Evolutionary conservation across 805 yeast genomes (phyloP).

Genomic region (Pichia californica): DNA sequence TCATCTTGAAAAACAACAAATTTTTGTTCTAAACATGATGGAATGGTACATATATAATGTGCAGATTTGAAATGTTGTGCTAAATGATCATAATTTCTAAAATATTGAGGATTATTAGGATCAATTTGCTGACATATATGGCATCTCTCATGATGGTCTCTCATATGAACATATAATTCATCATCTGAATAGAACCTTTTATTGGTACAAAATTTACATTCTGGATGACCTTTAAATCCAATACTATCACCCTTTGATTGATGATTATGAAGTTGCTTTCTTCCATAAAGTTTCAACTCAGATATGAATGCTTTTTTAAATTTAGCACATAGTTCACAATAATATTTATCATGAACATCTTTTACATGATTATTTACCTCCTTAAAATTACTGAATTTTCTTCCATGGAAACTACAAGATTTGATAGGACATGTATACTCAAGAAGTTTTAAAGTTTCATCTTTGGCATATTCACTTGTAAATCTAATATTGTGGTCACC

Average conservation of each 20-base stretch:
- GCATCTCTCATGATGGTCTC: constrained; percentile 83
- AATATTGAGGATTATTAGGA: constrained; percentile 62
- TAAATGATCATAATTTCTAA: constrained; percentile 66
- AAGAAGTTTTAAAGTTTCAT: constrained; percentile 45
- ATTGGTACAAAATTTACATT: constrained; percentile 72
- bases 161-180: constrained; percentile 74
- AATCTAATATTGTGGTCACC: constrained; percentile 52
- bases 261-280: constrained; percentile 61
- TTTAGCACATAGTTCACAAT: constrained; percentile 74
- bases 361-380: constrained; percentile 60
- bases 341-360: constrained; percentile 51
- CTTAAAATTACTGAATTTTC: constrained; percentile 42
- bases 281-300: constrained; percentile 60
- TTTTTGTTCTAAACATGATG: constrained; percentile 75
- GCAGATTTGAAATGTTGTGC: constrained; percentile 65
- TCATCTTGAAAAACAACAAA: constrained; percentile 90
- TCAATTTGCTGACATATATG: constrained; percentile 75
- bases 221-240: constrained; percentile 87
- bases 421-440: constrained; percentile 48
- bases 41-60: constrained; percentile 76
- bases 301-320: constrained; percentile 70
- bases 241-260: constrained; percentile 63
- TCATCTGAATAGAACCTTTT: constrained; percentile 81
- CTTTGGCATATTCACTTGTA: constrained; percentile 43
- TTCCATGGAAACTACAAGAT: constrained; percentile 15